Base-by-base conservation (phyloP, 2,329 filamentous ascomycete genomes). In the Sclerotinia sclerotiorum region DNA sequence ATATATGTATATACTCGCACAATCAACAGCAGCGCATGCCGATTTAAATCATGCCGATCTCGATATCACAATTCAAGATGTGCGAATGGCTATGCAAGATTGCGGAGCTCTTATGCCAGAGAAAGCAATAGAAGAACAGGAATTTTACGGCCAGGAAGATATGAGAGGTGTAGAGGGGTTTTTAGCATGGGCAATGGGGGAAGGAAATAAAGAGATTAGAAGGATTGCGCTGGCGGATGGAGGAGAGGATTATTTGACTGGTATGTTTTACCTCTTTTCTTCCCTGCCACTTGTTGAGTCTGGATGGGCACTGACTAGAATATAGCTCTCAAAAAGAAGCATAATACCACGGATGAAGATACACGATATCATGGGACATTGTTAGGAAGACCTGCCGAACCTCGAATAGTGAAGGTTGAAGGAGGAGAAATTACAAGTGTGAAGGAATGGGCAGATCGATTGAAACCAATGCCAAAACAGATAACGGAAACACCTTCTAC, bases 271-370 rank as follows among this genome's bases (percentile, higher is more conserved):
- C 64, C 2, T 69, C 24, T 19, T 35, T 35, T n/a, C 24, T 19
- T 24, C 4, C 8, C 15, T n/a, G 55, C 39, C 13, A 17, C 11
- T 39, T 27, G 6, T 21, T 8, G 5, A 69, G 44, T 70, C 51
- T 24, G 70, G 13, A 56, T 24, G 69, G 10, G 19, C 63, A 35
- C 65, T 75, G 65, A 76, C 39, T 60, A 48, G 70, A 75, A 67
- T 74, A 21, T 72, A 91, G 90, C 88, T 5, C 82, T 98, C 54
- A 97, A 97, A 80, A 95, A 94, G 80, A 97, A 96, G 77, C 92
- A 97, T 79, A 93, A 90, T 80, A 96, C 95, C 74, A 91, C 90
- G 0, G 92, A 91, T 71, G 93, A 96, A 75, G 93, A 97, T 76
- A 89, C 90, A 13, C 90, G 94, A 75, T 97, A 93, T 78, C 87